Evolutionary conservation across 345 rosid species (phyloP), one percentile per base, ranked within the genome.

Genomic region (Eucalyptus tenuipes): DNA sequence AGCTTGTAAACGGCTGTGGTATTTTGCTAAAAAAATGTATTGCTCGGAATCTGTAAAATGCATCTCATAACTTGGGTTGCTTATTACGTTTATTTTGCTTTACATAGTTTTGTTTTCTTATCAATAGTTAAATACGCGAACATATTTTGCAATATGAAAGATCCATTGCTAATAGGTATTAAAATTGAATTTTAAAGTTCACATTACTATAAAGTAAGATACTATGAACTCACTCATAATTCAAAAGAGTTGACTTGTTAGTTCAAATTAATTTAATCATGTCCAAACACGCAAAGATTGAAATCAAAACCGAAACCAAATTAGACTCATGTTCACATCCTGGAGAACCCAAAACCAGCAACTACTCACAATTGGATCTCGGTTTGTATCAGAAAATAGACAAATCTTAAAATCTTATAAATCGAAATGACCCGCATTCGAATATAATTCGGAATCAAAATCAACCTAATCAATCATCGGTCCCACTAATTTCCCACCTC

Each of bases 361-460:
- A 61, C 14, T 61, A 27, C 68, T 29, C 68, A 50, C 10, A 61
- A 29, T 61, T 61, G 68, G 68, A 27, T 61, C 68, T 29, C 1
- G 1, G n/a, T 8, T 29, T 3, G 68, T 29, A 61, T 29, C 1
- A 3, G 1, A 59, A 6, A 59, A 27, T 12, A 59, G 68, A 59
- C 16, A 27, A 61, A 4, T 14, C 33, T 27, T 29, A 7, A 13
- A 61, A 29, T 61, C 17, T 61, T 29, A 61, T 29, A 61, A 61
- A 29, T 61, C 33, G 2, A 29, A 61, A 61, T 6, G 2, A 29
- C 17, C 33, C 17, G 0, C 18, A 3, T 61, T 18, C 2, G 9
- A 61, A 29, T 61, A 6, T 27, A 9, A 61, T 61, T 4, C n/a
- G n/a, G n/a, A n/a, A n/a, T n/a, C n/a, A n/a, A n/a, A n/a, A n/a